phyloP scores from a whole-genome alignment of 768 basidiomycete genomes.

The Clavulina sp. region DNA sequence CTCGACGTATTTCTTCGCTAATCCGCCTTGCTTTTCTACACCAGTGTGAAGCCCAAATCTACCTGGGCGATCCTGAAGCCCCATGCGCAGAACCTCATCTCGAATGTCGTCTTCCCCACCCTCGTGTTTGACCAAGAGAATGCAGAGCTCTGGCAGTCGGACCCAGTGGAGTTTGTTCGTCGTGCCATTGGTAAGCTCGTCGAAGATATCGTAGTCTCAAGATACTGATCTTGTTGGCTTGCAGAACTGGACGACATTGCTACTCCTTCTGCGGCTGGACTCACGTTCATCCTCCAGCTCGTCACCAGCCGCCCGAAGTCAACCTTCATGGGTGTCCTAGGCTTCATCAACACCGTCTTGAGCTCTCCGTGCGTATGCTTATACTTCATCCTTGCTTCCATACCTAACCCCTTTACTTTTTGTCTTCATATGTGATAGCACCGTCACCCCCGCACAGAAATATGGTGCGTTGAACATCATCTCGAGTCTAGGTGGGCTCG shows the following conservation, averaged over 20 bases:
- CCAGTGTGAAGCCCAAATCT: conserved; percentile 79
- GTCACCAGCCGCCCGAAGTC: conserved; percentile 64
- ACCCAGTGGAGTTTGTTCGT: conserved; percentile 70
- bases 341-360: conserved; percentile 59
- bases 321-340: conserved; percentile 66
- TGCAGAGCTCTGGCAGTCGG: conserved; percentile 56
- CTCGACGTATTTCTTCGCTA: background rate
- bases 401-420: background rate
- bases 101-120: conserved; percentile 71
- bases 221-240: conserved; percentile 16
- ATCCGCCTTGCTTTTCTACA: too few species aligned
- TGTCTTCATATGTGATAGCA: conserved; percentile 17
- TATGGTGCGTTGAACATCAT: conserved; percentile 80
- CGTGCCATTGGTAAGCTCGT: conserved; percentile 45
- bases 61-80: conserved; percentile 81
- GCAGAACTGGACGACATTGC: conserved; percentile 71
- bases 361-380: conserved; percentile 30
- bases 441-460: conserved; percentile 40
- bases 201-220: background rate
- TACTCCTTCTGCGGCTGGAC: conserved; percentile 61
- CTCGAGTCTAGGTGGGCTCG: conserved; percentile 53
- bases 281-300: conserved; percentile 61
- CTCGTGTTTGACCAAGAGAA: conserved; percentile 57
- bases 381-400: background rate
- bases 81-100: conserved; percentile 61